These are phyloP conservation scores for Dipodascus geniculatus DNA, from an alignment of 805 yeast genomes.

Conservation along the genomic window DNA sequence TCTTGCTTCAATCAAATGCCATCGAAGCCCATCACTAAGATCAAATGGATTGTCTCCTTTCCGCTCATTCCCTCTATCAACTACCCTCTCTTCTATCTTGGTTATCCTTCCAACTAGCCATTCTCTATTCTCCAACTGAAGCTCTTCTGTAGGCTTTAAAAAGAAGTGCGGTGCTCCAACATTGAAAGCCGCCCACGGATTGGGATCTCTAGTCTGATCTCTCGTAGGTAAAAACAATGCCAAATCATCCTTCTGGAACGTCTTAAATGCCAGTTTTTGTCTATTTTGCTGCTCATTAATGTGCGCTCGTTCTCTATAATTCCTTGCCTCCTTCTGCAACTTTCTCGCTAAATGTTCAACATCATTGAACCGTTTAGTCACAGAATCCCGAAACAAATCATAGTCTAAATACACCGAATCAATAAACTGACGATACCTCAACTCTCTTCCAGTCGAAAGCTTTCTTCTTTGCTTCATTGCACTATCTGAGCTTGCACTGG, in stretches of 20 bases:
- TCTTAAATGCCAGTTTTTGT: slow-evolving; percentile 52
- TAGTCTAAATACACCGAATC: slow-evolving; percentile 27
- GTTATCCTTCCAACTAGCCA: slow-evolving; percentile 73
- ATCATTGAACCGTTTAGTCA: slow-evolving; percentile 71
- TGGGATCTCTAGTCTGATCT: slow-evolving; percentile 29
- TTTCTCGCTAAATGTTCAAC: slow-evolving; percentile 84
- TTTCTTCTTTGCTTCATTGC: not conserved
- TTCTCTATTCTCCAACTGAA: slow-evolving; percentile 37
- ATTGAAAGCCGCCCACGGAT: slow-evolving; percentile 92
- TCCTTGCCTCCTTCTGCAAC: slow-evolving; percentile 59
- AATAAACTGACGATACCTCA: slow-evolving; percentile 10
- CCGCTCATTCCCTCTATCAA: slow-evolving; percentile 29
- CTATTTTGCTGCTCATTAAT: slow-evolving; percentile 23
- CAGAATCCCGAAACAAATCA: slow-evolving; percentile 30
- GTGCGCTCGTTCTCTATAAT: slow-evolving; percentile 28
- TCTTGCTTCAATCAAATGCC: slow-evolving; percentile 53
- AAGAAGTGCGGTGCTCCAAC: slow-evolving; percentile 80
- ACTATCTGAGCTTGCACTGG: not conserved
- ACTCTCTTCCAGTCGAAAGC: not conserved
- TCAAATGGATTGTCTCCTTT: slow-evolving; percentile 52
- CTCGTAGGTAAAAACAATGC: slow-evolving; percentile 78
- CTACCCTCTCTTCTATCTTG: slow-evolving; percentile 42
- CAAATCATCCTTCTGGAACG: slow-evolving; percentile 62
- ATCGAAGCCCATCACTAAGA: slow-evolving; percentile 46
- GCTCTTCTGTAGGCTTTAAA: slow-evolving; percentile 37